phyloP scores from a whole-genome alignment of 116 monocot species.

The Posidonia oceanica region DNA sequence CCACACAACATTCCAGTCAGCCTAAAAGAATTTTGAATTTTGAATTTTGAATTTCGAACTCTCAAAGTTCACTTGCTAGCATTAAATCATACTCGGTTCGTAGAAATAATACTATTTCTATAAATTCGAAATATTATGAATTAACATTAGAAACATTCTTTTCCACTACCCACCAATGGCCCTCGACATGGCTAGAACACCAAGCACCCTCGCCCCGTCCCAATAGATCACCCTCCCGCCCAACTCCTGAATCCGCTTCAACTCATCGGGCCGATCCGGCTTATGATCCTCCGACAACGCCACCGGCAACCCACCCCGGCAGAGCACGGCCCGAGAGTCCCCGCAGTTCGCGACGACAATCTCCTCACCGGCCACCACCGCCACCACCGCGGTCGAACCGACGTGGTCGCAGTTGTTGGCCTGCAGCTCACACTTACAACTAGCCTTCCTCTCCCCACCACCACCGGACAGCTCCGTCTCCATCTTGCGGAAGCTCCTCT shows the following conservation, averaged over 20 bases:
- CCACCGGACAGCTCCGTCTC: constrained; percentile 27
- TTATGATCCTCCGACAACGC: constrained; percentile 10
- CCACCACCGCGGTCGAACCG: constrained; percentile 68
- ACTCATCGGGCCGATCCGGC: constrained; percentile 78
- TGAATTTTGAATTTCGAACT: background rate
- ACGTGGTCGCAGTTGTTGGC: constrained; percentile 58
- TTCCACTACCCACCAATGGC: constrained; percentile 48
- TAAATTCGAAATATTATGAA: background rate
- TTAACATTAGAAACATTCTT: background rate
- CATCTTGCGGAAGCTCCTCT: constrained; percentile 51
- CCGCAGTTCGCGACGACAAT: constrained; percentile 79
- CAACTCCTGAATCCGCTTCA: constrained; percentile 46
- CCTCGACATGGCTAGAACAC: constrained; percentile 84
- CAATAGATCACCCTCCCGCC: constrained; percentile 81
- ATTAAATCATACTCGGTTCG: background rate
- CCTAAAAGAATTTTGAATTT: background rate
- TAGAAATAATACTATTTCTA: too few species aligned
- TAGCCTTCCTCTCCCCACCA: background rate
- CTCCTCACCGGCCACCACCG: constrained; percentile 25
- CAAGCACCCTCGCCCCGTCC: constrained; percentile 70
- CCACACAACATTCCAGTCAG: background rate
- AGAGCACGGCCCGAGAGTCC: constrained; percentile 71
- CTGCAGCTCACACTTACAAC: constrained; percentile 61
- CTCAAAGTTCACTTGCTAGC: background rate
- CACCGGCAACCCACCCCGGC: constrained; percentile 32